These are phyloP conservation scores for Aspergillus panamensis DNA, from an alignment of 495 filamentous ascomycete species.

Conservation along the genomic window DNA sequence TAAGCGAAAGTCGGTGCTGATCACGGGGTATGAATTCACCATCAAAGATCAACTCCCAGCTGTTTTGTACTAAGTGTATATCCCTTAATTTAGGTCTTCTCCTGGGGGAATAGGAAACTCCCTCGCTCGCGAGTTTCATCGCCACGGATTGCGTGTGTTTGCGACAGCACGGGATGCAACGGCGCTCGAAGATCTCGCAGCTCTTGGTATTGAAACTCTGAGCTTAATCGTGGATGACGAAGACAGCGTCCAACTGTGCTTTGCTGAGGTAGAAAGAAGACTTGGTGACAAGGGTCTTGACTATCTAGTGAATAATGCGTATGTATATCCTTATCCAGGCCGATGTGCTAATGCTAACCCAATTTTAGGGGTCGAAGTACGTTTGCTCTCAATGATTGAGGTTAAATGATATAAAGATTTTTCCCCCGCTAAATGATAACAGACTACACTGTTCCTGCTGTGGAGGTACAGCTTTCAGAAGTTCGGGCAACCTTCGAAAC, in stretches of 20 bases:
- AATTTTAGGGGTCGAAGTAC: slow-evolving; percentile 38
- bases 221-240: slow-evolving; percentile 49
- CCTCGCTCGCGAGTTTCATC: slow-evolving; percentile 54
- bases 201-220: slow-evolving; percentile 51
- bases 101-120: slow-evolving; percentile 59
- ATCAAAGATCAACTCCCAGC: background rate
- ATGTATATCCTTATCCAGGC: slow-evolving; percentile 18
- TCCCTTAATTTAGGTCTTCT: slow-evolving; percentile 40
- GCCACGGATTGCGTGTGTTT: slow-evolving; percentile 50
- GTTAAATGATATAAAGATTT: background rate
- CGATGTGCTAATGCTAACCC: slow-evolving; percentile 8
- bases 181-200: slow-evolving; percentile 44
- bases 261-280: slow-evolving; percentile 37
- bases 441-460: slow-evolving; percentile 61
- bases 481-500: slow-evolving; percentile 51
- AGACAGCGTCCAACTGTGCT: slow-evolving; percentile 45
- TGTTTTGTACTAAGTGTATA: background rate
- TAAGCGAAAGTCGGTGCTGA: slow-evolving; percentile 41
- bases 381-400: slow-evolving; percentile 8
- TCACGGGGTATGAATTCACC: slow-evolving; percentile 40
- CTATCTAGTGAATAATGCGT: slow-evolving; percentile 63
- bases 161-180: slow-evolving; percentile 54
- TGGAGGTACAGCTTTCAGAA: slow-evolving; percentile 53
- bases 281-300: slow-evolving; percentile 49
- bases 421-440: slow-evolving; percentile 5